These are phyloP conservation scores for Teratosphaeriaceae sp. DNA, from an alignment of 2,329 filamentous ascomycete species.

Conservation along the genomic window DNA sequence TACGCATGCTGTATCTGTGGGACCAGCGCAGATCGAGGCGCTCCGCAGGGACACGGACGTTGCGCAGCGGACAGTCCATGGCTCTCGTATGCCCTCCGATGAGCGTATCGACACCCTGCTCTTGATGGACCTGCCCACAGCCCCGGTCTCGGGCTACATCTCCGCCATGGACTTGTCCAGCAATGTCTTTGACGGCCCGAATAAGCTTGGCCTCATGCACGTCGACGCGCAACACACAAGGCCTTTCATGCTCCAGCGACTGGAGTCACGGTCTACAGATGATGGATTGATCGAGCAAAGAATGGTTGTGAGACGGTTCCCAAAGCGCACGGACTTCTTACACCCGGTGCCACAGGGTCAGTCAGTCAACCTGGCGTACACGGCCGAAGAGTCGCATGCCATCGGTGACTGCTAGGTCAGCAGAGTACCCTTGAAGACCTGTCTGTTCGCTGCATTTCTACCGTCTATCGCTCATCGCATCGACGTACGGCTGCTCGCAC, in stretches of 20 bases:
- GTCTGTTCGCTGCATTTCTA: constrained; percentile 53
- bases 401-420: constrained; percentile 42
- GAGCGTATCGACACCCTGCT: not conserved
- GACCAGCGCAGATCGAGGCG: not conserved
- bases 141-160: too few species aligned
- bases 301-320: constrained; percentile 32
- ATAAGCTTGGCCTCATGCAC: not conserved
- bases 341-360: constrained; percentile 30
- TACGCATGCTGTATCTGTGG: not conserved
- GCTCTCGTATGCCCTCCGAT: not conserved
- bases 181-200: too few species aligned
- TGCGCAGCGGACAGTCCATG: not conserved
- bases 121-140: not conserved
- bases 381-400: constrained; percentile 45
- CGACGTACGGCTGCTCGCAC: constrained; percentile 57
- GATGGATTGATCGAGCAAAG: not conserved
- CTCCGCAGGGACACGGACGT: constrained; percentile 1
- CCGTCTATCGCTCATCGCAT: constrained; percentile 68
- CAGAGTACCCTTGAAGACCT: constrained; percentile 39
- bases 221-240: not conserved
- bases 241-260: not conserved
- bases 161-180: too few species aligned
- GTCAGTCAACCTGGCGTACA: constrained; percentile 24
- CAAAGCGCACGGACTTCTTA: constrained; percentile 54
- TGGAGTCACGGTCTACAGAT: not conserved